phyloP scores from a whole-genome alignment of 2,329 filamentous ascomycete species.

The Purpureocillium takamizusanense region DNA sequence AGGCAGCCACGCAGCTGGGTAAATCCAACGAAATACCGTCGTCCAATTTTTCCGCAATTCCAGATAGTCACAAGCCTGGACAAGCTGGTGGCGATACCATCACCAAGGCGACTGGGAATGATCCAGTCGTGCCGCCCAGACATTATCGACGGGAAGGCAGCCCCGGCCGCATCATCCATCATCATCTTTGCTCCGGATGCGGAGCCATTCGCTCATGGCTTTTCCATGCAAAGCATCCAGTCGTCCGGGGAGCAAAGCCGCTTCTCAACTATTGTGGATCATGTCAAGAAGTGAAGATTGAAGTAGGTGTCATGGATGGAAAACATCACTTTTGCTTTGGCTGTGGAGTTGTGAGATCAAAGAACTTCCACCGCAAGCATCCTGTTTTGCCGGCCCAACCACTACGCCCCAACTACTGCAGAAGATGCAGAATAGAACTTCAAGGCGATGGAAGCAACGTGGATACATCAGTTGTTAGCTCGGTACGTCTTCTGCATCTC shows the following conservation, averaged over 20 bases:
- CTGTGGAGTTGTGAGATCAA: constrained; percentile 17
- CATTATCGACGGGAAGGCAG: constrained; percentile 8
- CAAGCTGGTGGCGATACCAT: not conserved
- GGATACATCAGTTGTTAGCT: constrained; percentile 16
- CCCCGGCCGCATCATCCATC: constrained; percentile 9
- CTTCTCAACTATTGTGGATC: constrained; percentile 24
- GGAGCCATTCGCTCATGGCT: constrained; percentile 22
- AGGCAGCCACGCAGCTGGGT: too few relatives aligned
- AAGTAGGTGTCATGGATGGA: constrained; percentile 10
- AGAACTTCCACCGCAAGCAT: constrained; percentile 12
- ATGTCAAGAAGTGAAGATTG: constrained; percentile 19
- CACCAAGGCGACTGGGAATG: not conserved
- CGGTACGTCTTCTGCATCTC: constrained; percentile 11
- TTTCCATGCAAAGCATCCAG: constrained; percentile 25
- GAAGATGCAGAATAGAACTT: constrained; percentile 15
- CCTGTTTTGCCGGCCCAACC: constrained; percentile 13
- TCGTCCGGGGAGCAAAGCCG: constrained; percentile 11
- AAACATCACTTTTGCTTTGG: constrained; percentile 31
- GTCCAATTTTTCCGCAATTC: too few relatives aligned
- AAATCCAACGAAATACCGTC: too few relatives aligned
- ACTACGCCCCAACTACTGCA: constrained; percentile 23
- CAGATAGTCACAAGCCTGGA: not conserved
- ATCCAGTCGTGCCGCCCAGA: not conserved
- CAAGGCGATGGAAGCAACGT: constrained; percentile 12
- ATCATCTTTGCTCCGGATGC: constrained; percentile 27